Percentiles rank a stretch among this genome's conserved stretches.
Conservation (phyloP, 208 protist genomes). For the Leishmania turanica region DNA sequence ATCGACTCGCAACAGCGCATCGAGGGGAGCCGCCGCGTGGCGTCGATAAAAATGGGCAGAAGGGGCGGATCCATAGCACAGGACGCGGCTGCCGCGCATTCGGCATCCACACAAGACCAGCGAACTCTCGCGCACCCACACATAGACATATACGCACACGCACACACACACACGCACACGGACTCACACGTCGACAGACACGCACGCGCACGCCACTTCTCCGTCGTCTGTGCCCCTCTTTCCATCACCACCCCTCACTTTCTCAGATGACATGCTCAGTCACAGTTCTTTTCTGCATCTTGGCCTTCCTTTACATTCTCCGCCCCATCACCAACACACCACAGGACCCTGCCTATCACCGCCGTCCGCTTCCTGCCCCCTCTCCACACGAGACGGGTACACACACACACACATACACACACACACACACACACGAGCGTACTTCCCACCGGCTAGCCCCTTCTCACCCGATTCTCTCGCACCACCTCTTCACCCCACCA, state of each 20-base stretch:
- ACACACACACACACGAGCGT: not conserved
- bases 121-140: not conserved
- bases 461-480: not conserved
- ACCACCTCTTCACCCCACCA: not conserved
- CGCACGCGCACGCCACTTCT: not conserved
- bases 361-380: not conserved
- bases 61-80: too few relatives aligned
- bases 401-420: not conserved
- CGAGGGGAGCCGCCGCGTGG: not conserved
- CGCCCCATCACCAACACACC: not conserved
- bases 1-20: not conserved
- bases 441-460: not conserved
- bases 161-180: too few relatives aligned
- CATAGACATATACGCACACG: not conserved
- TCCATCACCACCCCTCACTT: not conserved
- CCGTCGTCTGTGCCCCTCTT: not conserved
- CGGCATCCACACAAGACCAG: not conserved
- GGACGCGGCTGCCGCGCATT: not conserved
- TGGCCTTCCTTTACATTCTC: not conserved
- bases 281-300: not conserved
- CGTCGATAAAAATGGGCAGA: not conserved
- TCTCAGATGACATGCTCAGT: slow-evolving; percentile 1
- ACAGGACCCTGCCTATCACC: not conserved
- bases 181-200: not conserved
- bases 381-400: not conserved